Evolutionary conservation across 2,329 filamentous ascomycete species (phyloP), one percentile per base, ranked within the genome.

Genomic region (Penicillium paneum): DNA sequence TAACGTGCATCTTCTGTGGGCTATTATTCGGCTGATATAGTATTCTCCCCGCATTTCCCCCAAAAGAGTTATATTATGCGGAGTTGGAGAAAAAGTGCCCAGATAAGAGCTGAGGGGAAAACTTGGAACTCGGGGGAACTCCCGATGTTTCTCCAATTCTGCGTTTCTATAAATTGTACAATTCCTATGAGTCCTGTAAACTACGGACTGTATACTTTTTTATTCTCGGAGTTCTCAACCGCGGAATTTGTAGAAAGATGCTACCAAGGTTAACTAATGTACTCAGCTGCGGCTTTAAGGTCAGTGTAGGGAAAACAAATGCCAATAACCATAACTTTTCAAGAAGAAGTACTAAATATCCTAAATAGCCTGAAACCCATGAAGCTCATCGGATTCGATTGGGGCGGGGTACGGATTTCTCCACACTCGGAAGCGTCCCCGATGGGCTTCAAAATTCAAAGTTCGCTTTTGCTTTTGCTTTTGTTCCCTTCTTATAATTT

Each of bases 11-110:
- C 34, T 38, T 39, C 35, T 43, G 31, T 15, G 26, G 49, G 29
- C 26, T 28, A 28, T 17, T 41, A 19, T 12, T 49, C 17, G 54
- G 43, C 31, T 55, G 47, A 59, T 58, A 58, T 64, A 59, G 39
- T 38, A 41, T 28, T 24, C 28, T 35, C 47, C 49, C 54, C 55
- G 52, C 56, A 50, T 53, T 45, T 15, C 13, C 24, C 57, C 42
- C 15, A 39, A 42, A 52, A 34, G 17, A 49, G 56, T 44, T 39
- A 52, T 58, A 5, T 31, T 36, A 47, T 49, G 53, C 55, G 59
- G 54, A 49, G 38, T 49, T 54, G 52, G 52, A 50, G 52, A 50
- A 34, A 34, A 24, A 8, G 17, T 15, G 8, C 28, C 12, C n/a
- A 32, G 42, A 44, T 32, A 44, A 21, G 51, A 43, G 52, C 29